Base-by-base conservation (phyloP, 805 yeast genomes). In the Torulaspora franciscae region DNA sequence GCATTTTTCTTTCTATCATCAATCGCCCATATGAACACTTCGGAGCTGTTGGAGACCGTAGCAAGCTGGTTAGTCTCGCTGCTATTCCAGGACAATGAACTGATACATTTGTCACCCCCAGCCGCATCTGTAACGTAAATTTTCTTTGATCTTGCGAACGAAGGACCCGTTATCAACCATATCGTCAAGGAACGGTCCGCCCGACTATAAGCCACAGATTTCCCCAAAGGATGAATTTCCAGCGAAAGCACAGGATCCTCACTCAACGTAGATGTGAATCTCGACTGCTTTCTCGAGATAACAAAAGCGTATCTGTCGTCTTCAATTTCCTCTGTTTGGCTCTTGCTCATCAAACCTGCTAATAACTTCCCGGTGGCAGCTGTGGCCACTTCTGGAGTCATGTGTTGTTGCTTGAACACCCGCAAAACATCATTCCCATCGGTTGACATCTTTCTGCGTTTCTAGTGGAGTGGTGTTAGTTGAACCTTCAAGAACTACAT, bases 101-200 rank as follows among this genome's bases (percentile, higher is more conserved):
- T 46, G 2, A 57, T 47, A 13, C 53, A 41, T 26, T 43, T 55
- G 22, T 54, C 64, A 2, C 42, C 26, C 8, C 59, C 59, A 6
- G 42, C 48, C 2, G 51, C 56, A 39, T 56, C 57, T 8, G 43
- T 28, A 3, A 52, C 25, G 23, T 43, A 48, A 28, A 49, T 36
- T 19, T 55, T 52, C 29, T 42, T 46, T 4, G 52, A 44, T 9
- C 42, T 32, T 10, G 45, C 42, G 38, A 55, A 47, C 11, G 50
- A 33, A 2, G 43, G 28, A 1, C 46, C 40, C 8, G 36, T 33
- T 10, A 56, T 32, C 22, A 41, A 35, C 65, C 66, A 59, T 6
- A 60, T 43, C 7, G 64, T 57, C 26, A 64, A 37, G 1, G 66
- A 55, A 1, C 67, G 66, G 40, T 64, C 68, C 36, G 49, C 47